Percentiles rank a stretch among this genome's conserved stretches.
Conservation (phyloP, 768 basidiomycete species). For the Amanita exitialis region DNA sequence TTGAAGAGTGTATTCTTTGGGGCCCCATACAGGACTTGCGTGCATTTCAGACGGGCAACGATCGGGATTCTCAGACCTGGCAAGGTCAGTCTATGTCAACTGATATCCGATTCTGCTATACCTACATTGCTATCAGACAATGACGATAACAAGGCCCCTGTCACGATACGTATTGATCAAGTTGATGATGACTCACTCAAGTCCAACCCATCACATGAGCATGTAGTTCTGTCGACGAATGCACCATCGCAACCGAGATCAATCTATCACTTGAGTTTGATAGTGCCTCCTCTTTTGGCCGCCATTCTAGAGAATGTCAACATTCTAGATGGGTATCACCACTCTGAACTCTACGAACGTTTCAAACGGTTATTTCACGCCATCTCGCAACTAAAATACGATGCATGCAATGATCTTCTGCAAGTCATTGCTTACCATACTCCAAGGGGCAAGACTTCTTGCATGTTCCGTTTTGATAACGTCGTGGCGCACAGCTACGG, state of each 20-base stretch:
- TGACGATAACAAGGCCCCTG: slow-evolving; percentile 22
- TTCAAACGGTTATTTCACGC: neutral
- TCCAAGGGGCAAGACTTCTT: slow-evolving; percentile 35
- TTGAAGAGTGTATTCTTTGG: slow-evolving; percentile 51
- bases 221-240: slow-evolving; percentile 31
- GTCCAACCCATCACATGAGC: slow-evolving; percentile 18
- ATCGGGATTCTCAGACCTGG: neutral
- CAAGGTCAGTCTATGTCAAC: neutral
- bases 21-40: slow-evolving; percentile 39
- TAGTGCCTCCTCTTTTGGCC: slow-evolving; percentile 54
- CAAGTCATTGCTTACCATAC: slow-evolving; percentile 64
- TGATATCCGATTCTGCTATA: neutral
- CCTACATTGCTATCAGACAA: neutral
- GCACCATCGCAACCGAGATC: slow-evolving; percentile 44
- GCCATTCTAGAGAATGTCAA: slow-evolving; percentile 52
- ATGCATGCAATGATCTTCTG: slow-evolving; percentile 62
- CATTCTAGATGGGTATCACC: slow-evolving; percentile 10
- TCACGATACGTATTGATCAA: slow-evolving; percentile 56
- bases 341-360: neutral
- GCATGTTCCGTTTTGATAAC: slow-evolving; percentile 48
- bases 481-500: slow-evolving; percentile 61
- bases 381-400: slow-evolving; percentile 33
- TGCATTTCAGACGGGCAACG: slow-evolving; percentile 19
- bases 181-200: slow-evolving; percentile 23
- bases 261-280: slow-evolving; percentile 50